These are phyloP conservation scores for Lactarius evosmus DNA, from an alignment of 768 basidiomycete genomes.

Conservation along the genomic window DNA sequence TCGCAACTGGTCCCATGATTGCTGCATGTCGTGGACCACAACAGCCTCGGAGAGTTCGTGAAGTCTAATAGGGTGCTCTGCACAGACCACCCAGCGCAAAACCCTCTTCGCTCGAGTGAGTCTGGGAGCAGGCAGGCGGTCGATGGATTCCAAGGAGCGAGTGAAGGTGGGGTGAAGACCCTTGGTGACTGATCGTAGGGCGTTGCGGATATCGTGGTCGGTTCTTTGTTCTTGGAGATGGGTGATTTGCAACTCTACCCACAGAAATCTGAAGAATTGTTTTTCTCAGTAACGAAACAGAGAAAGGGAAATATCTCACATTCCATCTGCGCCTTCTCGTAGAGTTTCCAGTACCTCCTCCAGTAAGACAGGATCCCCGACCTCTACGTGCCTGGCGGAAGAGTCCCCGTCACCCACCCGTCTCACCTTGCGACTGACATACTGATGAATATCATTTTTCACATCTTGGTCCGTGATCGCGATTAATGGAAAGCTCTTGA, in stretches of 20 bases:
- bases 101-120: constrained; percentile 4
- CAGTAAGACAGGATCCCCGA: constrained; percentile 1
- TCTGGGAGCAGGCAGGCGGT: background rate
- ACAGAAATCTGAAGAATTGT: constrained; percentile 9
- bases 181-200: background rate
- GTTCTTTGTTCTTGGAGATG: constrained; percentile 17
- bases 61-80: constrained; percentile 1
- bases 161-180: constrained; percentile 10
- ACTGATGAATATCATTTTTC: constrained; percentile 8
- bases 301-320: background rate
- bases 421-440: constrained; percentile 7
- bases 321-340: constrained; percentile 11
- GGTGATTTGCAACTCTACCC: constrained; percentile 8
- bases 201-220: constrained; percentile 6
- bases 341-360: constrained; percentile 4
- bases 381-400: background rate
- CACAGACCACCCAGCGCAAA: constrained; percentile 11
- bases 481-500: background rate
- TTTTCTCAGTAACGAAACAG: background rate
- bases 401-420: constrained; percentile 1
- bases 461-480: constrained; percentile 1
- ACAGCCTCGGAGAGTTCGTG: constrained; percentile 8
- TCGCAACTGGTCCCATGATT: constrained; percentile 7
- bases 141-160: constrained; percentile 3
- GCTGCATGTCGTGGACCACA: constrained; percentile 6